Evolutionary conservation across 2,329 filamentous ascomycete genomes (phyloP).

Genomic region (Diaporthe sp.): DNA sequence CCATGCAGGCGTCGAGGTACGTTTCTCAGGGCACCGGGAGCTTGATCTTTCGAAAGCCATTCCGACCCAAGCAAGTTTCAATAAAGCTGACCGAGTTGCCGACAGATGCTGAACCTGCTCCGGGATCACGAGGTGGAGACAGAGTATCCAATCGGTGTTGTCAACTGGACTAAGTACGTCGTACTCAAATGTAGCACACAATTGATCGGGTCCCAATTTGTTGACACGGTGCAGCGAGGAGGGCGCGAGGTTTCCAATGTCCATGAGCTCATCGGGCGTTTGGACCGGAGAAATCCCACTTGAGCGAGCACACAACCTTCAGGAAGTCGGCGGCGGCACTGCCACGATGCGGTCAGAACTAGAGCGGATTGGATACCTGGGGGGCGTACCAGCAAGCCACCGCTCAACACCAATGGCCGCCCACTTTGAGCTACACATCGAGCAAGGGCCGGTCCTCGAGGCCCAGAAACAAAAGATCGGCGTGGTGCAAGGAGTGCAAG

Average conservation of each 20-base stretch:
- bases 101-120: slow-evolving; percentile 71
- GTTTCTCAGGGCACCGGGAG: background rate
- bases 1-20: slow-evolving; percentile 72
- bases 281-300: slow-evolving; percentile 78
- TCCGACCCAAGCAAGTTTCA: background rate
- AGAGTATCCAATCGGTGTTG: slow-evolving; percentile 76
- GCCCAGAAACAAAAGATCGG: slow-evolving; percentile 71
- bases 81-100: background rate
- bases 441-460: slow-evolving; percentile 83
- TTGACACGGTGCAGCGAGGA: slow-evolving; percentile 69
- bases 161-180: slow-evolving; percentile 79
- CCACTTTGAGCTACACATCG: slow-evolving; percentile 87
- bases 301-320: slow-evolving; percentile 67
- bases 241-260: slow-evolving; percentile 81
- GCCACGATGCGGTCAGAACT: slow-evolving; percentile 76
- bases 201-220: background rate
- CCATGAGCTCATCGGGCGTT: slow-evolving; percentile 79
- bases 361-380: slow-evolving; percentile 77
- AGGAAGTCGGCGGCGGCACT: slow-evolving; percentile 69
- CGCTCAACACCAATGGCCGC: slow-evolving; percentile 74
- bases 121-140: slow-evolving; percentile 76
- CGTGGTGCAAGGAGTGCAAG: slow-evolving; percentile 78
- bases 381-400: slow-evolving; percentile 65
- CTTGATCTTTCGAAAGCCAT: too few relatives aligned
- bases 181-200: background rate